A percentile compares a stretch with the other conserved stretches of the same genome.
Conservation (phyloP, 225 moss, liverwort and hornwort species). For the Antitrichia curtipendula region DNA sequence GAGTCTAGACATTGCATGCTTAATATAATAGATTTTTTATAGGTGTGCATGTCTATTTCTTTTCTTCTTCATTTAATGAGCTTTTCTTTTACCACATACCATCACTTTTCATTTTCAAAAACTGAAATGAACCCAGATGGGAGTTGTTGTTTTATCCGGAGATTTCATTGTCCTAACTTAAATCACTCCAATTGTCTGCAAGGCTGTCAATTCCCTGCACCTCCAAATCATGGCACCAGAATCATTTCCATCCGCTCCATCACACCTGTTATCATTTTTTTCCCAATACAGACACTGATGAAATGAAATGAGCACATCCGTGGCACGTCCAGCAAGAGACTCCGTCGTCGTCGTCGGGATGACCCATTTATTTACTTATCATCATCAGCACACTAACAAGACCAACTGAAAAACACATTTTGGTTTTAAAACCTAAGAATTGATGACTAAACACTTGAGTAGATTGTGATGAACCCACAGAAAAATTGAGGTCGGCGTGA, state of each 20-base stretch:
- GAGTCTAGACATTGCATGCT: fast-evolving
- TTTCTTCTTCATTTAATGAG: neutral
- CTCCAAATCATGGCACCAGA: neutral
- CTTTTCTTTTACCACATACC: neutral
- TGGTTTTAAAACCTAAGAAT: neutral
- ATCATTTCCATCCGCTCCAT: neutral
- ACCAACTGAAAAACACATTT: neutral
- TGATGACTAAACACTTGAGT: neutral
- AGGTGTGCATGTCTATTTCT: fast-evolving
- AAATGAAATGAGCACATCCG: neutral
- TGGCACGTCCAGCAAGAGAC: neutral
- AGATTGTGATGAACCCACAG: neutral
- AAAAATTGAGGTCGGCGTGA: neutral
- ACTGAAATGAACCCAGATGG: neutral
- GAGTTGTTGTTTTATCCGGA: neutral
- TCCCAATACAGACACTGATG: neutral
- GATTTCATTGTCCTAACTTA: neutral
- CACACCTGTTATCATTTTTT: neutral
- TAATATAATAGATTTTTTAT: neutral
- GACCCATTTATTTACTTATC: neutral
- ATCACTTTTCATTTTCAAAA: neutral
- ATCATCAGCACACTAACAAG: neutral
- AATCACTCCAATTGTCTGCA: neutral
- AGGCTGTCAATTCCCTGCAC: neutral
- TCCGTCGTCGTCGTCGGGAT: too few species aligned